A percentile compares a stretch with the other conserved stretches of the same genome.
phyloP scores from a whole-genome alignment of 371 early-diverging fungal genomes.

The Actinomortierella wolfii region DNA sequence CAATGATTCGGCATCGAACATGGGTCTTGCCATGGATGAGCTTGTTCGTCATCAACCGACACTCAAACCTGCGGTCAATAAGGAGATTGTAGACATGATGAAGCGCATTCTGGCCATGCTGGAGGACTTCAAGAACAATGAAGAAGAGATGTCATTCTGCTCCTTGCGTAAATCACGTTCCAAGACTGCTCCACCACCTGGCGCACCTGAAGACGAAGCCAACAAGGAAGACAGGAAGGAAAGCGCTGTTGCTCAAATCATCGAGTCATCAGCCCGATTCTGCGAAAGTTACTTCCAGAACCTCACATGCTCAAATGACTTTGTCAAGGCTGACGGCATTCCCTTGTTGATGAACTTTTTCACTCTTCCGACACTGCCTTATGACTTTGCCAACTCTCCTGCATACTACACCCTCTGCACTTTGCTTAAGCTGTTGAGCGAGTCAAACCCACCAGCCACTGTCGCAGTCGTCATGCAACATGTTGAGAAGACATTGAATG shows the following conservation, averaged over 20 bases:
- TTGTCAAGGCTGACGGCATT: slow-evolving; percentile 73
- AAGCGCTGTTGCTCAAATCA: slow-evolving; percentile 49
- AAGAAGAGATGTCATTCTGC: slow-evolving; percentile 51
- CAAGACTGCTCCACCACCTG: slow-evolving; percentile 24
- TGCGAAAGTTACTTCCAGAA: slow-evolving; percentile 89
- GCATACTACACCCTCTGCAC: slow-evolving; percentile 74
- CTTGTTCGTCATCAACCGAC: slow-evolving; percentile 94
- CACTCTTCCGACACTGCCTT: slow-evolving; percentile 71
- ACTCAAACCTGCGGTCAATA: slow-evolving; percentile 71
- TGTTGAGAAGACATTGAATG: slow-evolving; percentile 52
- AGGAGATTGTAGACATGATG: slow-evolving; percentile 71
- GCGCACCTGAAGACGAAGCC: slow-evolving; percentile 43
- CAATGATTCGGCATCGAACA: slow-evolving; percentile 75
- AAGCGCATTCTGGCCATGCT: slow-evolving; percentile 57
- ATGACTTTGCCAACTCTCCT: slow-evolving; percentile 74
- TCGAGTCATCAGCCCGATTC: slow-evolving; percentile 66
- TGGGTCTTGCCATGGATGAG: slow-evolving; percentile 93
- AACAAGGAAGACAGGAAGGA: slow-evolving; percentile 62
- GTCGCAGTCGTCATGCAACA: slow-evolving; percentile 51
- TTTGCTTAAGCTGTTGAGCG: slow-evolving; percentile 73
- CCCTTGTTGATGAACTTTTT: slow-evolving; percentile 68
- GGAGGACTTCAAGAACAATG: slow-evolving; percentile 41
- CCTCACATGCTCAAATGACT: slow-evolving; percentile 71
- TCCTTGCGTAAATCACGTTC: slow-evolving; percentile 44
- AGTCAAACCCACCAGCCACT: slow-evolving; percentile 61